Evolutionary conservation across 164 flowering plant genomes (phyloP).

Genomic region (Stephania cephalantha): DNA sequence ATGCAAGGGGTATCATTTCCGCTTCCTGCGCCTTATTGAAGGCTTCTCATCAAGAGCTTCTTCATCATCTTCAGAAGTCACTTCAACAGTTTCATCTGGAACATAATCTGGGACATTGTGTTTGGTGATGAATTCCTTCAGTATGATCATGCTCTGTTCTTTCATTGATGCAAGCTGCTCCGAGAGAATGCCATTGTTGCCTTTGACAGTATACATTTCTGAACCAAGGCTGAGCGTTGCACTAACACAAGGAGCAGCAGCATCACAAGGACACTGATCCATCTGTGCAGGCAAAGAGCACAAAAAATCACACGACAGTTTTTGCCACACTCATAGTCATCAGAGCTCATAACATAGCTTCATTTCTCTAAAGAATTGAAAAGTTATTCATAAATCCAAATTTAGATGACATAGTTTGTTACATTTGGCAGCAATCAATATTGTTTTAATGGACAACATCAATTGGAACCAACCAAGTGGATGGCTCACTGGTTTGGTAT

Average conservation of each 20-base stretch:
- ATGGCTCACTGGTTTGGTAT: too few relatives aligned
- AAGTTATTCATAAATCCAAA: too few relatives aligned
- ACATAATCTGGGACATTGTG: conserved; percentile 73
- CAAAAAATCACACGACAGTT: background rate
- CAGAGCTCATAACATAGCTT: background rate
- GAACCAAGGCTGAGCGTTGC: conserved; percentile 52
- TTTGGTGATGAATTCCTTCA: conserved; percentile 68
- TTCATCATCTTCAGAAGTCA: conserved; percentile 42
- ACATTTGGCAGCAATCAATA: too few relatives aligned
- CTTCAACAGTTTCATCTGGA: conserved; percentile 61
- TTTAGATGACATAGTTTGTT: too few relatives aligned
- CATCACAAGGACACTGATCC: background rate
- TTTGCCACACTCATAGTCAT: background rate
- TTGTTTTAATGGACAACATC: too few relatives aligned
- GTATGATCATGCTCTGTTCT: conserved; percentile 60
- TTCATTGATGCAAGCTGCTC: conserved; percentile 56
- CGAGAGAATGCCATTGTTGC: conserved; percentile 38
- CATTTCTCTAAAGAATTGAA: too few relatives aligned
- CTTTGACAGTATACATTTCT: conserved; percentile 34
- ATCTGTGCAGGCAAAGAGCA: background rate
- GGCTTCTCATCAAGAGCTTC: conserved; percentile 30
- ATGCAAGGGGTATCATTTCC: conserved; percentile 14
- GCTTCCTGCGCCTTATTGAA: conserved; percentile 28
- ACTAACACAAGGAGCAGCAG: conserved; percentile 24
- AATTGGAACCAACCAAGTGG: too few relatives aligned